phyloP scores from a whole-genome alignment of 169 alveolate species.

The Plasmodium inui region DNA sequence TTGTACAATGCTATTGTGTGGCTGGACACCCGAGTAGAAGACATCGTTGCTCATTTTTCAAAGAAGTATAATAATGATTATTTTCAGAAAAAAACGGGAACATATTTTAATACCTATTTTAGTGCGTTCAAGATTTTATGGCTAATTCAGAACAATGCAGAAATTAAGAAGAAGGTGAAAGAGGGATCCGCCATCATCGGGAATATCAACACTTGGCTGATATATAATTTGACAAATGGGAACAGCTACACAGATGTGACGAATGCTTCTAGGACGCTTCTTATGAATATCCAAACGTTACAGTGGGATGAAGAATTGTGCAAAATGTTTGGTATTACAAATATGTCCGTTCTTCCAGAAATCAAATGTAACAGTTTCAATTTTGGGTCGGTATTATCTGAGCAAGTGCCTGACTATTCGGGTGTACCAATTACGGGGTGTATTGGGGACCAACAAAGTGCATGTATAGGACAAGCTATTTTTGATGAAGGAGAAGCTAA shows the following conservation, averaged over 20 bases:
- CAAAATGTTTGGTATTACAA: constrained; percentile 80
- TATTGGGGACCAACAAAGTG: constrained; percentile 94
- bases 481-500: constrained; percentile 90
- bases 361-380: constrained; percentile 81
- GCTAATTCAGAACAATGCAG: constrained; percentile 87
- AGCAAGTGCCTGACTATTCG: constrained; percentile 75
- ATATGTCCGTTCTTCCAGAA: constrained; percentile 77
- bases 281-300: constrained; percentile 90
- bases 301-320: constrained; percentile 91
- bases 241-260: constrained; percentile 92
- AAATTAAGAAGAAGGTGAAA: constrained; percentile 77
- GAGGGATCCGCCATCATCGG: constrained; percentile 87
- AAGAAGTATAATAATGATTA: constrained; percentile 78
- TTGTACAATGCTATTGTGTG: constrained; percentile 95
- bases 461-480: constrained; percentile 92
- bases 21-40: constrained; percentile 92
- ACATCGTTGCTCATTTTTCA: constrained; percentile 80
- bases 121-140: constrained; percentile 86
- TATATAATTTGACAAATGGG: constrained; percentile 86
- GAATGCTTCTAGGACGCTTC: constrained; percentile 94
- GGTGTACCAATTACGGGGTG: constrained; percentile 91
- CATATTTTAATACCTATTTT: constrained; percentile 92
- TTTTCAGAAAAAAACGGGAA: constrained; percentile 90
- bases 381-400: constrained; percentile 79
- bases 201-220: constrained; percentile 91